Base-by-base conservation (phyloP, 108 stramenopile species). In the Skeletonema costatum region DNA sequence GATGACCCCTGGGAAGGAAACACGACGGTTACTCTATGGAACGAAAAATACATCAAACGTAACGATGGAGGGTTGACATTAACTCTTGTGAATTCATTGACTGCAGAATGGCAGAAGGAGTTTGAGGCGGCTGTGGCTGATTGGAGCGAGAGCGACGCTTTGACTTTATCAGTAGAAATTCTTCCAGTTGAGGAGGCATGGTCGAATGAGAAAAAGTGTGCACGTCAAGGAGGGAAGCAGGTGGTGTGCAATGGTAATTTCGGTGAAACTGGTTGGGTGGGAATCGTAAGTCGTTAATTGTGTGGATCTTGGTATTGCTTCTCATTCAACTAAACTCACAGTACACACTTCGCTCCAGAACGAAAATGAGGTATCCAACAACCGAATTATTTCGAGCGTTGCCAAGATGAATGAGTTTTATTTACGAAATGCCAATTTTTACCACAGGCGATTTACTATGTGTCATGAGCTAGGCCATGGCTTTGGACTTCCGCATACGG, bases 391-490 rank as follows among this genome's bases (percentile, higher is more conserved):
- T 30, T 77, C 82, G 25, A 85, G 83, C 42, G 85, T 90, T 2
- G 85, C 91, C 25, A 89, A 90, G 46, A 92, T 94, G 93, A 94
- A 94, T 70, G 90, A 92, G 51, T 88, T 79, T 70, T 91, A 93
- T 73, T 76, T 93, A 30, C 66, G 61, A 8, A 87, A 86, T 66
- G 86, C 90, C 17, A 70, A 83, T 9, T 71, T 68, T 33, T 80
- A 75, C 51, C 87, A 91, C 53, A 66, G 86, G 6, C 82, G 72
- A 38, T 91, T 85, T 46, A 87, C 87, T 32, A 87, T 85, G 79
- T 80, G 78, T 66, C 83, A 84, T 41, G 83, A 80, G 60, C 31
- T 86, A 21, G 88, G 88, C 9, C 70, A 71, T 76, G 92, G 92
- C 25, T 91, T 85, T 80, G 94, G 94, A 16, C 68, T 95, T 3